Evolutionary conservation across 257 asterid genomes (phyloP).

Genomic region (Leonotis leonurus): DNA sequence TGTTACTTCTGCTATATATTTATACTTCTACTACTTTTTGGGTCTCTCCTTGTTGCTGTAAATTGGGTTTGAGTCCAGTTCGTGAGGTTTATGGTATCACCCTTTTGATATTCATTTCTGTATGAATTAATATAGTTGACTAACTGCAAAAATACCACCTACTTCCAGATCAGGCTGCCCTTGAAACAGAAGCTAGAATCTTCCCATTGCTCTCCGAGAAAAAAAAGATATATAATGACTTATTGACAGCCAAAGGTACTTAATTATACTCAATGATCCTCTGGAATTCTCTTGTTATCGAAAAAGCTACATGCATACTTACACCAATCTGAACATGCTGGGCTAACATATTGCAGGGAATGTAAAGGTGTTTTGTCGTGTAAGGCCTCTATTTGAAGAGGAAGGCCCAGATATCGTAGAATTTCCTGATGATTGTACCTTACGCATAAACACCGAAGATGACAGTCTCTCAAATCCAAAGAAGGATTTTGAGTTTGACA

Average conservation of each 20-base stretch:
- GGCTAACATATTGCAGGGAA: slow-evolving; percentile 59
- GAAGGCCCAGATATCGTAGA: slow-evolving; percentile 80
- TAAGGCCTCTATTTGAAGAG: slow-evolving; percentile 89
- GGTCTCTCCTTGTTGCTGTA: no score
- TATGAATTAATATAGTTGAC: slow-evolving; percentile 3
- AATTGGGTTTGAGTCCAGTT: no score
- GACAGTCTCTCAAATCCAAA: slow-evolving; percentile 70
- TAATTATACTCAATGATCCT: slow-evolving; percentile 16
- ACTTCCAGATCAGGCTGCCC: slow-evolving; percentile 82
- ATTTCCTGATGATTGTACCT: slow-evolving; percentile 77
- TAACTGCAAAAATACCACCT: slow-evolving; percentile 19
- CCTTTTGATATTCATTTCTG: background rate
- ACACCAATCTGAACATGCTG: slow-evolving; percentile 19
- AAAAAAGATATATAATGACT: slow-evolving; percentile 78
- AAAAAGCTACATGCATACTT: slow-evolving; percentile 10
- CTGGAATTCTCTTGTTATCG: slow-evolving; percentile 15
- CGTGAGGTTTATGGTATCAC: slow-evolving; percentile 12
- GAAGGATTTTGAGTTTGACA: slow-evolving; percentile 95
- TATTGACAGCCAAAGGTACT: slow-evolving; percentile 87
- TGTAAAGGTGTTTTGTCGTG: slow-evolving; percentile 87
- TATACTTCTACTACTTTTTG: background rate
- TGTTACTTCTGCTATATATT: no score
- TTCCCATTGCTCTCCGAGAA: slow-evolving; percentile 81
- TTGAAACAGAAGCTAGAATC: slow-evolving; percentile 91
- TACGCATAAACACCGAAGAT: slow-evolving; percentile 76